Percentiles rank a stretch among this genome's conserved stretches.
These are phyloP conservation scores for Nemania sp. DNA, from an alignment of 2,329 filamentous ascomycete species.

Conservation along the genomic window DNA sequence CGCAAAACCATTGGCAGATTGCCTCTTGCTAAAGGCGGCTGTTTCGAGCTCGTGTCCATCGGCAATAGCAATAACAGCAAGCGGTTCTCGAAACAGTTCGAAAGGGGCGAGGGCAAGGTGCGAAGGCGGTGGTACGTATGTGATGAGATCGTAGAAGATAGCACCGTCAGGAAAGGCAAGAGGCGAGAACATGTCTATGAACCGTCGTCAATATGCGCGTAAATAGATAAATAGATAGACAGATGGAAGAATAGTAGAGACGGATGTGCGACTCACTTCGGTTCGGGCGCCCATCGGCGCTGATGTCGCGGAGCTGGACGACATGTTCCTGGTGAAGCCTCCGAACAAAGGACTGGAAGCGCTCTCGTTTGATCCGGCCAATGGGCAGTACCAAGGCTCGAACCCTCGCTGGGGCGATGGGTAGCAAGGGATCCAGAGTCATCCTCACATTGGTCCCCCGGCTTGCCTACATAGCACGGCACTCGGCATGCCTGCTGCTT, in stretches of 20 bases:
- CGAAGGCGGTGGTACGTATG: slow-evolving; percentile 76
- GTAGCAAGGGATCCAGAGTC: slow-evolving; percentile 87
- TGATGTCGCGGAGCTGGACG: slow-evolving; percentile 84
- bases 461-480: slow-evolving; percentile 34
- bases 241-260: background rate
- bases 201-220: too few species aligned
- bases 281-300: slow-evolving; percentile 80
- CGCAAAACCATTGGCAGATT: slow-evolving; percentile 56
- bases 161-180: slow-evolving; percentile 83
- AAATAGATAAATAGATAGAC: background rate
- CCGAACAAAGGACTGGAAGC: slow-evolving; percentile 78
- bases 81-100: slow-evolving; percentile 84
- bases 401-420: slow-evolving; percentile 88
- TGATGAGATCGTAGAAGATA: slow-evolving; percentile 86
- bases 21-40: slow-evolving; percentile 57
- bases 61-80: slow-evolving; percentile 82
- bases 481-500: slow-evolving; percentile 34
- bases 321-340: slow-evolving; percentile 79
- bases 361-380: slow-evolving; percentile 80
- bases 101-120: slow-evolving; percentile 84
- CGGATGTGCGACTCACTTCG: slow-evolving; percentile 64
- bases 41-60: slow-evolving; percentile 74
- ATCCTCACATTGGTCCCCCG: slow-evolving; percentile 62
- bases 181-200: slow-evolving; percentile 87
- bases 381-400: slow-evolving; percentile 85